Evolutionary conservation across 2,329 filamentous ascomycete species (phyloP).

Genomic region (Colletotrichum spinosum): DNA sequence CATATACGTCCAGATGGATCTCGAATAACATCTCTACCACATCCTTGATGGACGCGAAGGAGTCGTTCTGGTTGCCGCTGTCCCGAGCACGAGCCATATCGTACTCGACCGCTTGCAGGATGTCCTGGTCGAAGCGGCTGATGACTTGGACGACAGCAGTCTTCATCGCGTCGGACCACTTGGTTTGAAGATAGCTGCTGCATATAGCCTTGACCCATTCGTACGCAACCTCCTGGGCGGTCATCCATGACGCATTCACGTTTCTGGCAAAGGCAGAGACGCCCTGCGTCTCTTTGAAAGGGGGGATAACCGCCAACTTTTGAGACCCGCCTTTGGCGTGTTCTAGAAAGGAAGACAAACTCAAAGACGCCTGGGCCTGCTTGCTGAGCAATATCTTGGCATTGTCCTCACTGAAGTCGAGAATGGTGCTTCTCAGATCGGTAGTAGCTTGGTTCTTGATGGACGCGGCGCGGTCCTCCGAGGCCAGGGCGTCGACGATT

Average conservation of each 20-base stretch:
- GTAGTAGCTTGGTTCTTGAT: slow-evolving; percentile 58
- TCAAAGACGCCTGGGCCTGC: slow-evolving; percentile 62
- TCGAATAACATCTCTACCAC: slow-evolving; percentile 71
- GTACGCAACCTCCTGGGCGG: slow-evolving; percentile 67
- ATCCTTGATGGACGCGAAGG: slow-evolving; percentile 18
- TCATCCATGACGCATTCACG: slow-evolving; percentile 63
- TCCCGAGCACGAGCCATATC: slow-evolving; percentile 48
- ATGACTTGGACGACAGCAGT: slow-evolving; percentile 67
- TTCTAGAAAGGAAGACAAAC: slow-evolving; percentile 72
- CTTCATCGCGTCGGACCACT: slow-evolving; percentile 71
- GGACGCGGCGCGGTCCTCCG: slow-evolving; percentile 63
- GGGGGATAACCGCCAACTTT: slow-evolving; percentile 57
- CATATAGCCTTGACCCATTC: slow-evolving; percentile 67
- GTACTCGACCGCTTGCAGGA: slow-evolving; percentile 60
- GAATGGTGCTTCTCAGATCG: slow-evolving; percentile 62
- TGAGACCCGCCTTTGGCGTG: slow-evolving; percentile 69
- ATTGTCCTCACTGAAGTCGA: slow-evolving; percentile 64
- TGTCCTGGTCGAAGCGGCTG: slow-evolving; percentile 62
- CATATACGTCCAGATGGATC: slow-evolving; percentile 71
- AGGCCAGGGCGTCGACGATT: slow-evolving; percentile 63
- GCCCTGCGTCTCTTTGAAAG: slow-evolving; percentile 65
- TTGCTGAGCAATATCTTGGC: slow-evolving; percentile 65
- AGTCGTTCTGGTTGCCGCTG: slow-evolving; percentile 3
- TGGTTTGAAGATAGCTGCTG: slow-evolving; percentile 62
- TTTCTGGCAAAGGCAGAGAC: slow-evolving; percentile 63